phyloP scores from a whole-genome alignment of 2,329 filamentous ascomycete species.

The Metarhizium rileyi region DNA sequence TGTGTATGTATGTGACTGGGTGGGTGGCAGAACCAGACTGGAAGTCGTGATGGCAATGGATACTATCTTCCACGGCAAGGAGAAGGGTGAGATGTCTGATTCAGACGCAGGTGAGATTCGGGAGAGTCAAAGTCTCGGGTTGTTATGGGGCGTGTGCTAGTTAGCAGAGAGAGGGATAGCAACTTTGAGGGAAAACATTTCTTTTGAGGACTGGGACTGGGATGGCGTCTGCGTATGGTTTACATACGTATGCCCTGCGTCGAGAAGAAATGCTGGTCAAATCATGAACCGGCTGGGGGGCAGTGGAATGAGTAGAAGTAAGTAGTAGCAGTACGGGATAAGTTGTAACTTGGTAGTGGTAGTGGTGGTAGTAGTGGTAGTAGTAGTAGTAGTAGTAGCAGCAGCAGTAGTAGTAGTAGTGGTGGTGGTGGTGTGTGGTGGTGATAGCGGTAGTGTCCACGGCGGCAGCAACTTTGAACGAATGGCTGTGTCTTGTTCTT shows the following conservation, averaged over 20 bases:
- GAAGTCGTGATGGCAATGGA: conserved; percentile 4
- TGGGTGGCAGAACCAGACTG: conserved; percentile 11
- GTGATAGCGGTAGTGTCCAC: not conserved
- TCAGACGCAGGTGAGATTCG: conserved; percentile 16
- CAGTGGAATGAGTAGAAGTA: conserved; percentile 1
- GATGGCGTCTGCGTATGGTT: conserved; percentile 21
- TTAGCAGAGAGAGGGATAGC: conserved; percentile 15
- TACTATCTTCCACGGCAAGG: not conserved
- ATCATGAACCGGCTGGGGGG: not conserved
- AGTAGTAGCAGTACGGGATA: too few species aligned
- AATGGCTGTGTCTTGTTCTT: too few species aligned
- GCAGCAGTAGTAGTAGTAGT: too few species aligned
- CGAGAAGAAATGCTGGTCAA: conserved; percentile 4
- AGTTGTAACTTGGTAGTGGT: too few species aligned
- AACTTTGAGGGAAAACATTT: conserved; percentile 21
- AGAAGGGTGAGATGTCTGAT: conserved; percentile 14
- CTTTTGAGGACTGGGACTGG: conserved; percentile 20
- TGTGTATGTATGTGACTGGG: conserved; percentile 10
- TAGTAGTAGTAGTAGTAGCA: too few species aligned
- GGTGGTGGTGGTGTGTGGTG: too few species aligned
- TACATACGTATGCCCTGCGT: conserved; percentile 6
- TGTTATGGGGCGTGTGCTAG: conserved; percentile 14
- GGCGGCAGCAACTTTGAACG: too few species aligned
- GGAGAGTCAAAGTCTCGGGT: conserved; percentile 20
- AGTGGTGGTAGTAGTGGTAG: too few species aligned